Evolutionary conservation across 108 stramenopile genomes (phyloP), one percentile per base, ranked within the genome.

Genomic region (Aurantiochytrium sp.): DNA sequence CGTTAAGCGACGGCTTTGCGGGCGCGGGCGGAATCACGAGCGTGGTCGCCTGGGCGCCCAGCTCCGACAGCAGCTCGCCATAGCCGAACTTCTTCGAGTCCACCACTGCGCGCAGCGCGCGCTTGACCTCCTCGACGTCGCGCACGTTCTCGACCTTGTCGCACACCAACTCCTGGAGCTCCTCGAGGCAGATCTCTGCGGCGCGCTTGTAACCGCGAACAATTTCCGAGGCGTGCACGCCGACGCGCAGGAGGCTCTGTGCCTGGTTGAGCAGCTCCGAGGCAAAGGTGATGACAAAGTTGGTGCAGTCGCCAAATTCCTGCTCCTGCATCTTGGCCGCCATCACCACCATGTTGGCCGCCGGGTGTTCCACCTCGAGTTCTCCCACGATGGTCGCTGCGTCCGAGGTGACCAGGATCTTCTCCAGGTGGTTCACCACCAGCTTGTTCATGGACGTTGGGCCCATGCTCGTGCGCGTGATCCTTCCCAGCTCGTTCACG

Each of bases 361-460:
- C 99, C 42, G 99, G 99, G 93, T 99, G 99, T 91, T 97, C 95
- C 45, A 99, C 96, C 89, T 98, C 98, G 60, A 99, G 91, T 94
- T 99, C 98, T 29, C 93, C 94, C 71, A 98, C 91, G 87, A 99
- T 98, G 28, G 98, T 95, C 10, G 97, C 97, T 64, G 98, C 98
- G 89, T 99, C 99, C 10, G 92, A 92, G 5, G 99, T 98, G 28
- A 99, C 99, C 87, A 98, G 97, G 88, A 98, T 97, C 92, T 98
- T 98, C 72, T 97, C 98, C 76, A 99, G 91, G 92, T 99, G 99
- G 94, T 99, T 99, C 58, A 99, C 97, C 44, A 99, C 96, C 64
- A 98, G 95, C 92, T 98, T 98, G 94, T 97, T 97, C 93, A 98
- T 96, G 59, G 98, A 98, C 90, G 98, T 98, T 25, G 99, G 99